These are phyloP conservation scores for Macrolepiota fuliginosa DNA, from an alignment of 768 basidiomycete genomes.

Conservation along the genomic window DNA sequence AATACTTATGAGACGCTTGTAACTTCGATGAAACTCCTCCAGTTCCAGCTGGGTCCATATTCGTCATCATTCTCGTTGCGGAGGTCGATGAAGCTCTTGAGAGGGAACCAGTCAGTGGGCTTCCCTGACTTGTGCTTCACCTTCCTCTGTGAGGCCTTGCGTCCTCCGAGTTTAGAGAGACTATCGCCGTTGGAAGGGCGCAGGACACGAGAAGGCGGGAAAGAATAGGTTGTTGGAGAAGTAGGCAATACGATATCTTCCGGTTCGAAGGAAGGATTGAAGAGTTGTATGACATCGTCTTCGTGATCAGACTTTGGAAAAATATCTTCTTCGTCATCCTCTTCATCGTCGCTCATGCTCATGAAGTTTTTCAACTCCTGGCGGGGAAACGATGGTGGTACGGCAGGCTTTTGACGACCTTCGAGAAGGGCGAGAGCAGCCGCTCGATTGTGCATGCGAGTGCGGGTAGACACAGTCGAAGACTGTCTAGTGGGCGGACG, in stretches of 20 bases:
- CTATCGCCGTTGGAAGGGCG: slow-evolving; percentile 14
- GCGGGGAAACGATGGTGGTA: slow-evolving; percentile 12
- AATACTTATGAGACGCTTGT: slow-evolving; percentile 30
- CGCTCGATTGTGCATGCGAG: slow-evolving; percentile 47
- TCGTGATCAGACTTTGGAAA: slow-evolving; percentile 21
- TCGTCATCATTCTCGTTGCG: slow-evolving; percentile 38
- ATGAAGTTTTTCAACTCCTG: slow-evolving; percentile 50
- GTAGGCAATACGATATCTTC: slow-evolving; percentile 37
- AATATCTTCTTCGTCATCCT: slow-evolving; percentile 41
- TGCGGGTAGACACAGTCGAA: slow-evolving; percentile 44
- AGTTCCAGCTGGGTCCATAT: slow-evolving; percentile 39
- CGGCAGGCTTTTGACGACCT: slow-evolving; percentile 35
- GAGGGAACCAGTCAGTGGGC: slow-evolving; percentile 50
- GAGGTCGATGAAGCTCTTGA: slow-evolving; percentile 67
- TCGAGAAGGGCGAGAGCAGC: slow-evolving; percentile 66
- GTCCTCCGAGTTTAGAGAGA: not conserved
- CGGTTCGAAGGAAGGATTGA: slow-evolving; percentile 26
- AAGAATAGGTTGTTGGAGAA: slow-evolving; percentile 13
- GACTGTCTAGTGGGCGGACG: slow-evolving; percentile 15
- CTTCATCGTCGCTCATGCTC: slow-evolving; percentile 64
- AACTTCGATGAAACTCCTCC: slow-evolving; percentile 67
- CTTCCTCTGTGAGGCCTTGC: slow-evolving; percentile 12
- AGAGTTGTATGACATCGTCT: slow-evolving; percentile 19
- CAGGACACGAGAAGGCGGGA: slow-evolving; percentile 13
- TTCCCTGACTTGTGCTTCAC: slow-evolving; percentile 16